phyloP scores from a whole-genome alignment of 306 rosid species.

The Vicia sativa region DNA sequence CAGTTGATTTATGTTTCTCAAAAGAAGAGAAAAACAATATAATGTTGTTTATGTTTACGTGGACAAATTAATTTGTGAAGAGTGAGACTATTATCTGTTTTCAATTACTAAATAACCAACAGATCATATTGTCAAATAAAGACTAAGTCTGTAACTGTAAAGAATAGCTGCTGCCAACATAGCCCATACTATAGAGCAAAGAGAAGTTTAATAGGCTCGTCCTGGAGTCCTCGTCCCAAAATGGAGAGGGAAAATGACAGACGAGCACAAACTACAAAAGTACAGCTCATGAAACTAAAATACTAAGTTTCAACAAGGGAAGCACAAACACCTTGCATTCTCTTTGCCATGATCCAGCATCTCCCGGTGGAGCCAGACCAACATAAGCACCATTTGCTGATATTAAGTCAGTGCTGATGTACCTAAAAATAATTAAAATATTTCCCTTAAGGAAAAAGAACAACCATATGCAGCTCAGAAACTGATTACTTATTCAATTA shows the following conservation, averaged over 20 bases:
- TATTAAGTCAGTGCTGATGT: constrained; percentile 47
- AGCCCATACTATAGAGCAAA: constrained; percentile 19
- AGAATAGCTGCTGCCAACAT: constrained; percentile 11
- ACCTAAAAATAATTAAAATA: constrained; percentile 51
- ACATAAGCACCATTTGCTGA: constrained; percentile 67
- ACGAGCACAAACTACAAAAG: constrained; percentile 24
- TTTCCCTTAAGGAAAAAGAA: constrained; percentile 26
- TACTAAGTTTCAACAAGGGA: constrained; percentile 33
- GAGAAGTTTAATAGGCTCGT: background rate
- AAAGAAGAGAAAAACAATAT: constrained; percentile 27
- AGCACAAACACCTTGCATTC: constrained; percentile 70
- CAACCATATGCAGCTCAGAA: constrained; percentile 34
- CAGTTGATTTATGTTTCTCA: constrained; percentile 5
- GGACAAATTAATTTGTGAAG: constrained; percentile 13
- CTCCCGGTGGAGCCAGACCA: constrained; percentile 88
- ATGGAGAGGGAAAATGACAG: constrained; percentile 4
- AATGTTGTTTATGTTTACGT: constrained; percentile 4
- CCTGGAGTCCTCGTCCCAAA: constrained; percentile 23
- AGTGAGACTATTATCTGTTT: constrained; percentile 21
- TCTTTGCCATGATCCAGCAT: constrained; percentile 89
- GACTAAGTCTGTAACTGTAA: constrained; percentile 8
- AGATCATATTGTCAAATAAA: constrained; percentile 3
- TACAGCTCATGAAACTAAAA: constrained; percentile 34
- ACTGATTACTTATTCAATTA: constrained; percentile 29
- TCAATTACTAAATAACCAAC: constrained; percentile 5